phyloP scores from a whole-genome alignment of 106 monocot genomes.

The Apostasia ramifera region DNA sequence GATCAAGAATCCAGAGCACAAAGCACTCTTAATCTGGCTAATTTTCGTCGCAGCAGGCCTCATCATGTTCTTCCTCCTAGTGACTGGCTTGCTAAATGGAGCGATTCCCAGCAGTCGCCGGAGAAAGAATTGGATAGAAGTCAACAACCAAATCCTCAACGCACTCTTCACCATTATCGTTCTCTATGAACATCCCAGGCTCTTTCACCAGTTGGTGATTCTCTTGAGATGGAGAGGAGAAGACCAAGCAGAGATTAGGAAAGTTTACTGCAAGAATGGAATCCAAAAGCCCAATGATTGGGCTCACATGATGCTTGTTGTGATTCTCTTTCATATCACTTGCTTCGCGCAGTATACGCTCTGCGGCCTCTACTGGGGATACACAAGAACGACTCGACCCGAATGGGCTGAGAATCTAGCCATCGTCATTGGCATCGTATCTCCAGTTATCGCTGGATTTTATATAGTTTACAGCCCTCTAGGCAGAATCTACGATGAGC shows the following conservation, averaged over 20 bases:
- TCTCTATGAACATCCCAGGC: constrained; percentile 43
- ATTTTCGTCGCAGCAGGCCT: constrained; percentile 20
- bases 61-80: constrained; percentile 21
- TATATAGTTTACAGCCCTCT: constrained; percentile 34
- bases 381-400: constrained; percentile 19
- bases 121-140: constrained; percentile 35
- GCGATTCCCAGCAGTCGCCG: constrained; percentile 11
- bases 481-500: constrained; percentile 10
- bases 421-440: constrained; percentile 23
- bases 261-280: constrained; percentile 36
- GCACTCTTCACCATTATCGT: constrained; percentile 57
- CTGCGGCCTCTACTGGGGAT: constrained; percentile 59
- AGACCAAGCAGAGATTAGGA: constrained; percentile 25
- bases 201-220: constrained; percentile 36
- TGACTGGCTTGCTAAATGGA: constrained; percentile 26
- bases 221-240: constrained; percentile 27
- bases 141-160: constrained; percentile 53
- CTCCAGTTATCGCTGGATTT: constrained; percentile 30
- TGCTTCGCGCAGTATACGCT: constrained; percentile 39
- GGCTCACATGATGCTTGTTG: constrained; percentile 31
- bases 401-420: constrained; percentile 20
- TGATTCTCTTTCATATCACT: constrained; percentile 36
- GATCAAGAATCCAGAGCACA: constrained; percentile 30
- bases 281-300: constrained; percentile 18
- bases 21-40: constrained; percentile 38